Evolutionary conservation across 2,329 filamentous ascomycete genomes (phyloP).

Genomic region (Ceratocystis colombiana): DNA sequence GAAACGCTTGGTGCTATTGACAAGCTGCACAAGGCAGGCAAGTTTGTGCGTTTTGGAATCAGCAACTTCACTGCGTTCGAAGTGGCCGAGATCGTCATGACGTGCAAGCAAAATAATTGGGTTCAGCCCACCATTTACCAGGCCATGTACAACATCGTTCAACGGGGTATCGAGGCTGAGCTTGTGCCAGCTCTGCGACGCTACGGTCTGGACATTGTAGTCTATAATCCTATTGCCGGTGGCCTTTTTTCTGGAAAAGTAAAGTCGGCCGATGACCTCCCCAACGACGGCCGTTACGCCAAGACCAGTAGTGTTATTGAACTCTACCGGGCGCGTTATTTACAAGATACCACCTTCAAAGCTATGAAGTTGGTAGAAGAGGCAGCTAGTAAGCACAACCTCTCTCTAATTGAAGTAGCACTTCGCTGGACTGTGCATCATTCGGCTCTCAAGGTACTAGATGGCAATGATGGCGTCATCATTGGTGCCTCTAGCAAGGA

Average conservation of each 20-base stretch:
- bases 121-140: constrained; percentile 77
- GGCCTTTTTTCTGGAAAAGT: constrained; percentile 74
- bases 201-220: constrained; percentile 67
- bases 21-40: constrained; percentile 73
- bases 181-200: constrained; percentile 62
- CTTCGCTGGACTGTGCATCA: constrained; percentile 67
- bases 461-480: constrained; percentile 49
- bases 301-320: constrained; percentile 44
- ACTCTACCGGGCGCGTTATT: constrained; percentile 58
- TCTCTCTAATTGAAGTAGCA: constrained; percentile 63
- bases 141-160: constrained; percentile 78
- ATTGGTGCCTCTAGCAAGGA: constrained; percentile 49
- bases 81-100: constrained; percentile 73
- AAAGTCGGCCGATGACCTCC: constrained; percentile 53
- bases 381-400: constrained; percentile 54
- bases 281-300: constrained; percentile 60
- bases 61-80: constrained; percentile 82
- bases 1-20: constrained; percentile 70
- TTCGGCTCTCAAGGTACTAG: constrained; percentile 45
- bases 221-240: constrained; percentile 75
- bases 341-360: constrained; percentile 47
- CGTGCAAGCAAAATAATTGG: constrained; percentile 69
- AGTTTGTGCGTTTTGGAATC: constrained; percentile 70
- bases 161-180: constrained; percentile 63
- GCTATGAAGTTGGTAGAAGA: constrained; percentile 59